phyloP scores from a whole-genome alignment of 768 basidiomycete genomes.

The Saitozyma podzolica region DNA sequence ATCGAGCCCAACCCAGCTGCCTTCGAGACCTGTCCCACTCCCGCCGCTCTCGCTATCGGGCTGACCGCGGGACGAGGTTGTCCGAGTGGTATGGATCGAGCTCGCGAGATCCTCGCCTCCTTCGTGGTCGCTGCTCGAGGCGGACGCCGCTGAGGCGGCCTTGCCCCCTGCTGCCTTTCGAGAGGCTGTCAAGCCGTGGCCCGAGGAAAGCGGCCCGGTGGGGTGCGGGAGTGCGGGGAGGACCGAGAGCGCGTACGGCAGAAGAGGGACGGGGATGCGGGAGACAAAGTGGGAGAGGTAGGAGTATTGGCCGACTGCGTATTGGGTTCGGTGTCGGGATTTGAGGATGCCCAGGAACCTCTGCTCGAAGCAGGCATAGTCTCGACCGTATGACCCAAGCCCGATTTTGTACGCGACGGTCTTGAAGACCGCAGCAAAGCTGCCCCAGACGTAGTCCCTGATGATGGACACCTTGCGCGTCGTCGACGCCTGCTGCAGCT shows the following conservation, averaged over 20 bases:
- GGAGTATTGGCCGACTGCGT: conserved; percentile 28
- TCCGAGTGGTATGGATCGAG: too few species aligned
- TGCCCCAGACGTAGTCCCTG: conserved; percentile 28
- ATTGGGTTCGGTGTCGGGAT: conserved; percentile 6
- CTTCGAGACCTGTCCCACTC: too few species aligned
- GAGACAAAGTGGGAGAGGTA: conserved; percentile 28
- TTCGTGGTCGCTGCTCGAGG: too few species aligned
- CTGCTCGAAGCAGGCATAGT: conserved; percentile 31
- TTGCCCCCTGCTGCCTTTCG: neutral
- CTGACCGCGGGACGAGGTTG: too few species aligned
- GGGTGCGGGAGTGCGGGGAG: conserved; percentile 23
- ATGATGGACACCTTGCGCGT: conserved; percentile 21
- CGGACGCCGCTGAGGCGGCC: too few species aligned
- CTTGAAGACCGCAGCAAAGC: conserved; percentile 18
- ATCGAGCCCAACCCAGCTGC: too few species aligned
- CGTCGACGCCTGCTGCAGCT: conserved; percentile 8
- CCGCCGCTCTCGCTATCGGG: too few species aligned
- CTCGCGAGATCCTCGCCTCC: too few species aligned
- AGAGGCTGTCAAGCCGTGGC: neutral
- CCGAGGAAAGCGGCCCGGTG: conserved; percentile 20
- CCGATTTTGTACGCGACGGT: conserved; percentile 19
- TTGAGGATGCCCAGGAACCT: conserved; percentile 27
- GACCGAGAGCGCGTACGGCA: conserved; percentile 20
- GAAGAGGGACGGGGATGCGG: conserved; percentile 20
- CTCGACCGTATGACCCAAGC: conserved; percentile 19